Base-by-base conservation (phyloP, 2,329 filamentous ascomycete species). In the Tolypocladium ophioglossoides region DNA sequence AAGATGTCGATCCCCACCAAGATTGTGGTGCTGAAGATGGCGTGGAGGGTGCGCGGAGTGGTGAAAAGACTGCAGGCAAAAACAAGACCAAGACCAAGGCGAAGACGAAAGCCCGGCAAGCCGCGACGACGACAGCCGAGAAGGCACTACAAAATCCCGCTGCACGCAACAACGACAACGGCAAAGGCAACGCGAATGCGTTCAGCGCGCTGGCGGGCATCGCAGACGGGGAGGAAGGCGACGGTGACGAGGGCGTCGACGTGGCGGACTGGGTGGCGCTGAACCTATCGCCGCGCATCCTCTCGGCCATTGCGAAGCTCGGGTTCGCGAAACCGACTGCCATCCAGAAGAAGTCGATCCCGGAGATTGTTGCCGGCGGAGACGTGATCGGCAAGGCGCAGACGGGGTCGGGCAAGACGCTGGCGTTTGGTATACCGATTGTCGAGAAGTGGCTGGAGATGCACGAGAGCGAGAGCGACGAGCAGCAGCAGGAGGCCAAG, bases 321-420 rank as follows among this genome's bases (percentile, higher is more conserved):
- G 87, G 86, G 55, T 97, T 97, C 66, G 67, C 79, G 5, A 84
- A 82, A 55, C 94, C 94, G 1, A 96, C 91, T 0, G 72, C 80
- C 0, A 96, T 99, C 55, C 94, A 99, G 68, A 72, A 77, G 22
- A 78, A 83, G 37, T 78, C 89, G 1, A 95, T 99, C 61, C 91
- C 94, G 0, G 80, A 88, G 52, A 88, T 96, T 48, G 68, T 92
- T 22, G 81, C 83, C 7, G 92, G 92, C 0, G 87, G 89, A 66
- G 92, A 99, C 69, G 86, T 97, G 18, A 87, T 99, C 59, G 94
- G 94, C 44, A 99, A 99, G 72, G 94, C 94, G 2, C 87, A 92
- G 12, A 99, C 94, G 0, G 94, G 94, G 60, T 97, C 94, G 16
- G 94, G 94, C 62, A 99, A 99, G 72, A 99, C 94, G 0, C 75